Base-by-base conservation (phyloP, 2,329 filamentous ascomycete species). In the Tolypocladium tropicale region DNA sequence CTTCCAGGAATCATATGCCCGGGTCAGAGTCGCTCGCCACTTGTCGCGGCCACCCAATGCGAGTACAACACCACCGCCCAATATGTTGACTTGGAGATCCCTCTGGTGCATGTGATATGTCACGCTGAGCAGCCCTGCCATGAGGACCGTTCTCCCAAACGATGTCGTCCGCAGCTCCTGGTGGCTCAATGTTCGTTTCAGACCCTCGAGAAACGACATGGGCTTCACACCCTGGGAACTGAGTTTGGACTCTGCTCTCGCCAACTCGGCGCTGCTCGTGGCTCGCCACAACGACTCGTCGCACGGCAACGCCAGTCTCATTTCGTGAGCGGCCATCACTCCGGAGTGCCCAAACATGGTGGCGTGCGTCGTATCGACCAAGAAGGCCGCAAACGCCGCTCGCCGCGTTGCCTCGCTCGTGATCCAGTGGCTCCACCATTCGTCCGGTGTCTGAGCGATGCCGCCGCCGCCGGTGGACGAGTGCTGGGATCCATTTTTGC, bases 271-370 rank as follows among this genome's bases (percentile, higher is more conserved):
- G 54, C 90, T 89, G 68, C 86, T 96, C 4, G 87, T 89, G 5
- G 94, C 94, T 56, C 88, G 89, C 94, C 94, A 99, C 12, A 97
- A 75, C 4, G 87, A 84, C 68, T 97, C 94, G 62, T 97, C 92
- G 67, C 93, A 97, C 0, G 94, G 94, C 48, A 99, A 73, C 0
- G 91, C 90, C 10, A 97, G 78, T 53, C 90, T 84, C 82, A 99
- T 90, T 71, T 97, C 94, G 65, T 97, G 92, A 2, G 92, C 91
- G 9, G 95, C 91, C 93, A 97, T 96, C 48, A 95, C 91, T 0
- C 90, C 93, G 3, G 92, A 94, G 70, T 97, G 94, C 0, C 93
- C 94, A 70, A 97, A 97, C 88, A 99, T 96, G 32, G 91, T 96
- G 1, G 92, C 91, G 70, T 99, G 94, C 2, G 92, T 95, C 5